Evolutionary conservation across 225 moss, liverwort and hornwort genomes (phyloP), one percentile per base, ranked within the genome.

Genomic region (Bryum argenteum): DNA sequence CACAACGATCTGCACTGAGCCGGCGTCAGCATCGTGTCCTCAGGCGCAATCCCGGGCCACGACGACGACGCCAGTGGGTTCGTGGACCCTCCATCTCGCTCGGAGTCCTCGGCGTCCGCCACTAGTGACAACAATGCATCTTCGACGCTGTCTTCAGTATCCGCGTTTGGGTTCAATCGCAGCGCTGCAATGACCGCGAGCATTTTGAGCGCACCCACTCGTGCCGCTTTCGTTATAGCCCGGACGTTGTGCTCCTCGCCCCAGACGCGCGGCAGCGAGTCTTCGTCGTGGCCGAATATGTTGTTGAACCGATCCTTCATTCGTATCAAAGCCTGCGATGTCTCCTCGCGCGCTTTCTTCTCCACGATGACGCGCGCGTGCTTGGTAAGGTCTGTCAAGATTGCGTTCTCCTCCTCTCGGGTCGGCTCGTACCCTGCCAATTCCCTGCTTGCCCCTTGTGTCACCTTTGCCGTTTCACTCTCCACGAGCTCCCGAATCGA

Each of bases 261-360:
- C 98, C 98, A 98, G 5, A 91, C 78, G 40, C 92, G 89, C 24
- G 94, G 94, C 9, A 98, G 61, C 4, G 94, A 82, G 43, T 90
- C 94, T 4, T 88, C 81, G 54, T 98, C 98, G 74, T 94, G 98
- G 74, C 88, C 84, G 74, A 98, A 98, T 50, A 82, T 77, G 53
- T 85, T 91, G 69, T 87, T 91, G 77, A 98, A 98, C 20, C 92
- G 92, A 59, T 98, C 94, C 75, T 94, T 98, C 94, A 98, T 94
- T 38, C 88, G 86, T 11, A 92, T 80, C 13, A 98, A 70, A 1
- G 89, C 92, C 44, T 98, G 94, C 7, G 81, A 62, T 8, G 94
- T 85, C 77, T 87, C 98, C 78, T 87, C 92, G 63, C 82, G 85
- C 9, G 88, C 84, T 70, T 92, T 89, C 75, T 79, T 91, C 78